A percentile compares a stretch with the other conserved stretches of the same genome.
Conservation (phyloP, 345 rosid genomes). For the Laguncularia racemosa region DNA sequence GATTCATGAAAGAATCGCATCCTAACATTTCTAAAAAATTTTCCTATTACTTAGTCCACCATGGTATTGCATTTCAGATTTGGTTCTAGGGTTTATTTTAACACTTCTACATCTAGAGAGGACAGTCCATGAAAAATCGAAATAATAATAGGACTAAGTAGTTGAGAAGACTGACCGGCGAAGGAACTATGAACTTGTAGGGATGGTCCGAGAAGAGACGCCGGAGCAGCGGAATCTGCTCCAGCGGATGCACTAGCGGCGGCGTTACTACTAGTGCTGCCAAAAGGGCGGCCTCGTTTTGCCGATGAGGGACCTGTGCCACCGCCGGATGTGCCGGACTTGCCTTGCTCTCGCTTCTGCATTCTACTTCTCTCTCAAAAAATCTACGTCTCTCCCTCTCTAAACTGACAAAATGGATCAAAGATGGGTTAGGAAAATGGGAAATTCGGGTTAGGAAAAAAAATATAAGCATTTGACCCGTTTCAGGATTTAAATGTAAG, state of each 20-base stretch:
- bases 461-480: too few relatives aligned
- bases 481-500: too few relatives aligned
- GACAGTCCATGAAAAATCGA: background rate
- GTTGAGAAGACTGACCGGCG: conserved; percentile 42
- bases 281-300: conserved; percentile 89
- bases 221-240: conserved; percentile 62
- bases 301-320: conserved; percentile 54
- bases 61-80: too few relatives aligned
- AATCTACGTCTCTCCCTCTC: background rate
- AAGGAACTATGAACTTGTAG: conserved; percentile 87
- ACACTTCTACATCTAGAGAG: background rate
- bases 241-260: conserved; percentile 42
- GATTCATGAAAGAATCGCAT: too few relatives aligned
- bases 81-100: too few relatives aligned
- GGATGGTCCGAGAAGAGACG: conserved; percentile 72
- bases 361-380: conserved; percentile 20
- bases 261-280: conserved; percentile 50
- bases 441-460: too few relatives aligned
- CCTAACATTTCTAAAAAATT: too few relatives aligned
- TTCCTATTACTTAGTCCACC: too few relatives aligned
- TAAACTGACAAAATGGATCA: too few relatives aligned
- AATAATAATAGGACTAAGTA: background rate
- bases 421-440: too few relatives aligned
- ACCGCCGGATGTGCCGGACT: conserved; percentile 62
- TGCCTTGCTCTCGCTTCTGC: conserved; percentile 86